Evolutionary conservation across 495 filamentous ascomycete genomes (phyloP).

Genomic region (Staphylotrichum tortipilum): DNA sequence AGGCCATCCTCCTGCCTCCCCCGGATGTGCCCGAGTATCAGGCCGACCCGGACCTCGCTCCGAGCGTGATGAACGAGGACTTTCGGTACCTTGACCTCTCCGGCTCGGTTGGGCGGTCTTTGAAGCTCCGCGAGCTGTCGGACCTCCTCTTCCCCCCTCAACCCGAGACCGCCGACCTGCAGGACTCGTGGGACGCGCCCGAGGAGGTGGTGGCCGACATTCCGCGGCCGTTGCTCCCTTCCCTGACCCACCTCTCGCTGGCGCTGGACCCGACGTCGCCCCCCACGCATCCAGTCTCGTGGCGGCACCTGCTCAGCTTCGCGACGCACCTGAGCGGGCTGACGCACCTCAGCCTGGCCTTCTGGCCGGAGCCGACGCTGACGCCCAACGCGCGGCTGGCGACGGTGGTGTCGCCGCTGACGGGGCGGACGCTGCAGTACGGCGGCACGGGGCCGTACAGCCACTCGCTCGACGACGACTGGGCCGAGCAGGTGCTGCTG

Average conservation of each 20-base stretch:
- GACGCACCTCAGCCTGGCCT: constrained; percentile 69
- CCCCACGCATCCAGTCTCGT: constrained; percentile 45
- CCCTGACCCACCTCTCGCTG: constrained; percentile 49
- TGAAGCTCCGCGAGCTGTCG: constrained; percentile 51
- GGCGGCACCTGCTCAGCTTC: constrained; percentile 59
- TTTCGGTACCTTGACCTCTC: constrained; percentile 57
- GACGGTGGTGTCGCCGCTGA: constrained; percentile 33
- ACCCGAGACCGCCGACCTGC: background rate
- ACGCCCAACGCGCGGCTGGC: constrained; percentile 54
- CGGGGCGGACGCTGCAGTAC: constrained; percentile 39
- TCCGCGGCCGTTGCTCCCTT: constrained; percentile 34
- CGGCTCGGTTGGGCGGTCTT: constrained; percentile 47
- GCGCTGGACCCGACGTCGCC: constrained; percentile 29
- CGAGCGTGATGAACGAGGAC: constrained; percentile 38
- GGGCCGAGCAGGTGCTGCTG: constrained; percentile 58
- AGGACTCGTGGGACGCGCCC: constrained; percentile 33
- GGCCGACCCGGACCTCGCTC: constrained; percentile 20
- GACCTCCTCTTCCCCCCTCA: constrained; percentile 39
- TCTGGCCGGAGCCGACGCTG: constrained; percentile 69
- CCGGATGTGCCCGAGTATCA: constrained; percentile 21
- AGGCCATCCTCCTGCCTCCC: constrained; percentile 28
- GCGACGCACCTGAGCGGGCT: constrained; percentile 52
- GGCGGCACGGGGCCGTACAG: constrained; percentile 60
- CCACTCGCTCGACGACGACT: constrained; percentile 55
- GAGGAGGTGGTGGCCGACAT: constrained; percentile 10